A percentile compares a stretch with the other conserved stretches of the same genome.
Evolutionary conservation across 2,329 filamentous ascomycete genomes (phyloP).

Genomic region (Ceratocystis colombiana): DNA sequence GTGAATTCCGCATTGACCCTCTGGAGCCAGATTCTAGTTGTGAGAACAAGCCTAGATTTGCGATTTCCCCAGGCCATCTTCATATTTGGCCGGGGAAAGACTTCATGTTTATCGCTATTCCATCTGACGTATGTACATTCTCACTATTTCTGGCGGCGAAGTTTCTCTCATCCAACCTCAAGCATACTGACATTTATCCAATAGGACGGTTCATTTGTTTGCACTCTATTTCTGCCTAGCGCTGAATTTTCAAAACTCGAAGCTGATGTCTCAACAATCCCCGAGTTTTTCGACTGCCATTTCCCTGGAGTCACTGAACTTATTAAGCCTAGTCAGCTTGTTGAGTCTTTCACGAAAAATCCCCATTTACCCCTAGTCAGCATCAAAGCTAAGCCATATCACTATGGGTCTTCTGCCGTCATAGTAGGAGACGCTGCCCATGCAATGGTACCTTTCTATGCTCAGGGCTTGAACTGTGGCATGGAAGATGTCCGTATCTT

Average conservation of each 20-base stretch:
- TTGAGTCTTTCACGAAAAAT: constrained; percentile 65
- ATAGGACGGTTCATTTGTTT: constrained; percentile 82
- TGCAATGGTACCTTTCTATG: constrained; percentile 97
- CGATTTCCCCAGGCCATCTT: constrained; percentile 81
- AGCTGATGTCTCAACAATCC: constrained; percentile 47
- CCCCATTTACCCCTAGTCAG: constrained; percentile 87
- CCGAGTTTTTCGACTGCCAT: constrained; percentile 66
- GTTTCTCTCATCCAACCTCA: background rate
- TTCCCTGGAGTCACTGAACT: constrained; percentile 77
- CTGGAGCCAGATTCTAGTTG: constrained; percentile 29
- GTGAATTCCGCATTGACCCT: constrained; percentile 75
- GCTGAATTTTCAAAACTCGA: constrained; percentile 59
- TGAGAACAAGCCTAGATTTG: constrained; percentile 45
- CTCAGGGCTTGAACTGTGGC: constrained; percentile 94
- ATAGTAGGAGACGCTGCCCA: constrained; percentile 91
- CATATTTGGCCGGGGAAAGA: constrained; percentile 94
- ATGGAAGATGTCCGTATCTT: constrained; percentile 87
- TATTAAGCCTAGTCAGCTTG: constrained; percentile 57
- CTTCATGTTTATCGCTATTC: constrained; percentile 98
- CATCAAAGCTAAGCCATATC: constrained; percentile 85
- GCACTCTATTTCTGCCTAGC: constrained; percentile 80
- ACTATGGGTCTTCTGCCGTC: constrained; percentile 64
- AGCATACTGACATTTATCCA: background rate
- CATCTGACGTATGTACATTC: constrained; percentile 46
- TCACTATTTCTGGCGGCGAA: background rate